Evolutionary conservation across 768 basidiomycete species (phyloP), one percentile per base, ranked within the genome.

Genomic region (Psilocybe sp.): DNA sequence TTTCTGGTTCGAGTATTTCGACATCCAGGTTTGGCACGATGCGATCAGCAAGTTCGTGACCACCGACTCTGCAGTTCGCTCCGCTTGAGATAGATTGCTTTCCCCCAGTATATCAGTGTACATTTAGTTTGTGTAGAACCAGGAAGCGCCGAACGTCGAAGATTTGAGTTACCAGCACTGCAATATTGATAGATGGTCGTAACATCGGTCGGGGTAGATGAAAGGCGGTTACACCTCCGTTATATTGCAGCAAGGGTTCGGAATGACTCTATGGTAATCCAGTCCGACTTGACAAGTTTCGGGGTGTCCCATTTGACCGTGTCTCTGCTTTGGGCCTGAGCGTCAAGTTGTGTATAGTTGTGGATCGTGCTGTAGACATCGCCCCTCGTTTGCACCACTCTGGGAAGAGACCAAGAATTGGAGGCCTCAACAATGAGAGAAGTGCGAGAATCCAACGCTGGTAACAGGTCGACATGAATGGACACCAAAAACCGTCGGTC

Each of bases 401-500:
- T 47, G 12, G 62, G 62, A 9, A 58, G 23, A 41, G 41, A 32
- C 58, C 56, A 63, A 19, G 50, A 41, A 35, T 32, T 41, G 16
- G 40, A 49, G 8, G 56, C 47, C 33, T 52, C 44, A 35, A 62
- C 23, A 16, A 56, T 31, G 4, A 38, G 46, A 8, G 32, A 47
- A 7, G 36, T 18, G 2, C 58, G 35, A 14, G 40, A 20, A 0
- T 50, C 46, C n/a, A 57, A 40, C 1, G 47, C 16, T 1, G 84
- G 82, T 16, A 83, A 71, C 37, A 57, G 67, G 32, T 57, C 55
- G 12, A 79, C 57, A 49, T 77, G 52, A 55, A 88, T 71, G 15
- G 57, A 60, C 38, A 90, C 44, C 3, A 80, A 57, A 63, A 87
- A 91, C 5, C 89, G 82, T 55, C 73, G 72, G 62, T 91, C 88